Base-by-base conservation (phyloP, 2,329 filamentous ascomycete genomes). In the Xylaria sp. region DNA sequence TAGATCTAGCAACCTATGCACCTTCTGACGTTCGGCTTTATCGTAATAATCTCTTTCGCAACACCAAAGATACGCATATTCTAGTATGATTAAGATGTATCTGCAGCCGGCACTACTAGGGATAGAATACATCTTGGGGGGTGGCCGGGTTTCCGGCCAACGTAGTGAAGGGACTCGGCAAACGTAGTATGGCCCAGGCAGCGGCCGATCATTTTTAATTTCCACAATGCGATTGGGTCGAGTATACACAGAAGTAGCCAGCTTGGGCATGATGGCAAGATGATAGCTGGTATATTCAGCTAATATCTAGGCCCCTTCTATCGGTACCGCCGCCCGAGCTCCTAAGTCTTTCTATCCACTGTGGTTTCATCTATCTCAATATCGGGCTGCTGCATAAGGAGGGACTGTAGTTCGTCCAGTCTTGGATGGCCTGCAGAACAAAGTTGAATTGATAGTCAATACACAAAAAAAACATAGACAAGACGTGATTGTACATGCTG, bases 341-440 rank as follows among this genome's bases (percentile, higher is more conserved):
- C 25, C 39, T 10, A 9, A n/a, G 15, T 13, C 15, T 62, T 36
- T 28, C 43, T 58, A 18, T 46, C 0, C 12, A 23, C 15, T 28
- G 18, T 46, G 18, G 13, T 13, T 36, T 41, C 28, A 13, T 39
- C 5, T 15, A 28, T 25, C 23, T 54, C 23, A 20, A 36, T 33
- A 52, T 7, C 58, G 41, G 54, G 52, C 58, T 52, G 8, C 39
- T 62, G 52, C 67, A 59, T 62, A n/a, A 41, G 56, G 48, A 28
- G 46, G 6, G 31, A 7, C 28, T 25, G 2, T 9, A 23, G 13
- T 10, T n/a, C 15, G 10, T 33, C 9, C 43, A 43, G 43, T 1
- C 23, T 46, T n/a, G 7, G 3, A 7, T 6, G 15, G 25, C 18
- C n/a, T 28, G 3, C 28, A 54, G 52, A 36, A 8, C 20, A 3